Conservation (phyloP, 148 eudicot species). For the Dysphania ambrosioides region DNA sequence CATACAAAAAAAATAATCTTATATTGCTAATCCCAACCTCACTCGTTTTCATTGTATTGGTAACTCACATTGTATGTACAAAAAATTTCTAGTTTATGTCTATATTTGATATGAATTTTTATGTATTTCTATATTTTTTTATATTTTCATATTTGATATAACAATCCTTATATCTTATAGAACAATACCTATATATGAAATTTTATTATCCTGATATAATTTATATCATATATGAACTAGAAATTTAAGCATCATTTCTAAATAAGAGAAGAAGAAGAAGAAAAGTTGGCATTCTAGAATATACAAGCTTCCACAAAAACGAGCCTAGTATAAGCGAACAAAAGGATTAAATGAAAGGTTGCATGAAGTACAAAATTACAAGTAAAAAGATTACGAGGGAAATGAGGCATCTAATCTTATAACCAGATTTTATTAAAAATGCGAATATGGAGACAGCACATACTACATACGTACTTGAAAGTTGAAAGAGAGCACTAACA, state of each 20-base stretch:
- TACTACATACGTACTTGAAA: slow-evolving; percentile 23
- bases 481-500: slow-evolving; percentile 26
- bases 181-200: too few relatives aligned
- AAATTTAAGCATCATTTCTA: background rate
- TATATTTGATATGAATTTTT: too few relatives aligned
- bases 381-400: slow-evolving; percentile 7
- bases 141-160: too few relatives aligned
- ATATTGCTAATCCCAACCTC: too few relatives aligned
- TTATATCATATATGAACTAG: too few relatives aligned
- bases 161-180: too few relatives aligned
- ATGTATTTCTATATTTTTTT: too few relatives aligned
- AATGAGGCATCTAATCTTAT: slow-evolving; percentile 29
- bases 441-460: slow-evolving; percentile 29
- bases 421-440: background rate
- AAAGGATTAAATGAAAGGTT: slow-evolving; percentile 5
- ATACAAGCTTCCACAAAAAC: slow-evolving; percentile 11
- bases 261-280: background rate
- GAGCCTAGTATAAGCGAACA: slow-evolving; percentile 16
- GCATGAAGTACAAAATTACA: slow-evolving; percentile 11
- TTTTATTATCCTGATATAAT: too few relatives aligned
- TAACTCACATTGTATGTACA: too few relatives aligned
- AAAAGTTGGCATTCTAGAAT: background rate
- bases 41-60: too few relatives aligned
- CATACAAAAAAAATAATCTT: too few relatives aligned
- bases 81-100: too few relatives aligned